Evolutionary conservation across 352 stramenopile species (phyloP).

Genomic region (Phytophthora fragariaefolia): DNA sequence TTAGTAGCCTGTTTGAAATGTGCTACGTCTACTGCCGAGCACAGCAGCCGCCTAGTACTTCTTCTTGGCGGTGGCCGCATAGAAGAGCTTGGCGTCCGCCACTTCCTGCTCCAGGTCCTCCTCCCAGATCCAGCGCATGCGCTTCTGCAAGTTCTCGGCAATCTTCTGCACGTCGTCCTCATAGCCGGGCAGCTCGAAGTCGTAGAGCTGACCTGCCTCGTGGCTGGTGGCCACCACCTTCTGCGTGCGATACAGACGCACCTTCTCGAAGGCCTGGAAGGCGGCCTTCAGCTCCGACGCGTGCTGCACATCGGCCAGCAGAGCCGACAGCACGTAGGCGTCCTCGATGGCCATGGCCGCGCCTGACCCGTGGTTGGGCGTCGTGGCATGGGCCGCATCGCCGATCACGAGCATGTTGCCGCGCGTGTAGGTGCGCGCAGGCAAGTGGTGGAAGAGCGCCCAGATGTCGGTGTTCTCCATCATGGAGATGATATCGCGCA

Average conservation of each 20-base stretch:
- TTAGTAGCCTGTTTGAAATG: no score
- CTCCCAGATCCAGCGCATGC: conserved; percentile 46
- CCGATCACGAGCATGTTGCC: conserved; percentile 39
- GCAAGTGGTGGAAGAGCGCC: conserved; percentile 41
- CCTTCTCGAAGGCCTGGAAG: conserved; percentile 44
- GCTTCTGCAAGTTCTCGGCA: conserved; percentile 35
- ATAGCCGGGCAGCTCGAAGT: conserved; percentile 36
- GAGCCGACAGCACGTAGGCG: conserved; percentile 38
- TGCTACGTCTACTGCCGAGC: no score
- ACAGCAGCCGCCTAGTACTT: conserved; percentile 21
- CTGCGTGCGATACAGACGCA: conserved; percentile 45
- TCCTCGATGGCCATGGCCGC: conserved; percentile 46
- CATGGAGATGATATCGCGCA: conserved; percentile 46
- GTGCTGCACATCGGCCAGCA: conserved; percentile 34
- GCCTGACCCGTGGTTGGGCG: conserved; percentile 39
- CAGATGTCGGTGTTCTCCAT: conserved; percentile 50
- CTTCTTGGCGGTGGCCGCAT: conserved; percentile 7
- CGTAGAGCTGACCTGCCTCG: conserved; percentile 40
- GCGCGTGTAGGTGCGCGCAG: conserved; percentile 41
- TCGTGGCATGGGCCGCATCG: conserved; percentile 42
- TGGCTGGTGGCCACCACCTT: conserved; percentile 38
- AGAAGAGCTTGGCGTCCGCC: conserved; percentile 35
- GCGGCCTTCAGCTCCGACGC: conserved; percentile 32
- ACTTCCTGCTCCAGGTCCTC: conserved; percentile 44
- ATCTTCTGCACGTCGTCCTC: conserved; percentile 41